Conservation (phyloP, 2,329 filamentous ascomycete species). For the Tolypocladium tropicale region DNA sequence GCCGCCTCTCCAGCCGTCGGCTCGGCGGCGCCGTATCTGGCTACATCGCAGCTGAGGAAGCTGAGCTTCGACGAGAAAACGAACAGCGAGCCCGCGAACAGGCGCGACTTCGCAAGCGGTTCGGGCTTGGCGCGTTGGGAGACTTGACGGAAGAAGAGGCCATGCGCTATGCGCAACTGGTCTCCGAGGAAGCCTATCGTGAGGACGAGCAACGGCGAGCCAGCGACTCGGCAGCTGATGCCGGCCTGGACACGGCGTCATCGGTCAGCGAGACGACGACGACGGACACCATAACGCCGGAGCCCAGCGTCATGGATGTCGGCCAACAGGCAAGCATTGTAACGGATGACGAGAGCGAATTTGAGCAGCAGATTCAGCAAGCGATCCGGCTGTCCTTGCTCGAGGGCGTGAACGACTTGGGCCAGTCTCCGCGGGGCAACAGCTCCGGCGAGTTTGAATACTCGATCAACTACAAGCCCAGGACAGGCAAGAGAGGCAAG, state of each 20-base stretch:
- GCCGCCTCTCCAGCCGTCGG: conserved; percentile 37
- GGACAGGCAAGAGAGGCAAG: conserved; percentile 29
- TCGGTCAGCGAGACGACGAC: conserved; percentile 31
- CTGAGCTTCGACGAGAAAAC: conserved; percentile 68
- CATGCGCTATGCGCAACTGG: conserved; percentile 53
- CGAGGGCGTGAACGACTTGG: conserved; percentile 40
- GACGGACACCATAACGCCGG: conserved; percentile 42
- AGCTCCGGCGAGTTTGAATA: conserved; percentile 41
- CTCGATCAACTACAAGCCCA: conserved; percentile 37
- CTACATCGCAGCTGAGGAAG: conserved; percentile 78
- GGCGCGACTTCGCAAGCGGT: conserved; percentile 63
- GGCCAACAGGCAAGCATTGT: conserved; percentile 19
- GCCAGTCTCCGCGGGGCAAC: conserved; percentile 32
- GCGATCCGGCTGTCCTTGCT: conserved; percentile 52
- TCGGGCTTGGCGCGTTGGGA: conserved; percentile 64
- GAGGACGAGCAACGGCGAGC: conserved; percentile 46
- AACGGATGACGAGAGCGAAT: conserved; percentile 36
- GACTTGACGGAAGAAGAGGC: conserved; percentile 58
- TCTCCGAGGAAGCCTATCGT: conserved; percentile 51
- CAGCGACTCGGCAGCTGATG: conserved; percentile 41
- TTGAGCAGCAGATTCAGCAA: conserved; percentile 51
- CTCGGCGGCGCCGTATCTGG: conserved; percentile 61
- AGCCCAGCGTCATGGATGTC: conserved; percentile 37
- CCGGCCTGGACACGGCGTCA: conserved; percentile 31
- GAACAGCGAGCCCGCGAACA: conserved; percentile 56